A percentile compares a stretch with the other conserved stretches of the same genome.
Conservation (phyloP, 129 eudicot species). For the Saussurea involucrata region DNA sequence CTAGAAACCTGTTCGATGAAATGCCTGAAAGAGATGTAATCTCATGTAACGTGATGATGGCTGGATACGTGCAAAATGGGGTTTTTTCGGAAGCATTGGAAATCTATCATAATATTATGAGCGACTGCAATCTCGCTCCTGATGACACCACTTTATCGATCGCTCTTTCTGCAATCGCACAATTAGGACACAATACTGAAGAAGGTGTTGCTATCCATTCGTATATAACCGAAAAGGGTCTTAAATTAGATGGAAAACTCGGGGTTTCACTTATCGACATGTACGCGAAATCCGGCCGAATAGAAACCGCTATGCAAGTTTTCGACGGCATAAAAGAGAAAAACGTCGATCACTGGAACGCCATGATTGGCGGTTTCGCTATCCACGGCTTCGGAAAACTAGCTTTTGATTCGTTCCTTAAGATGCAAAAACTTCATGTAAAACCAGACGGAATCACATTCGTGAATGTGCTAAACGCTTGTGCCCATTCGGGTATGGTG, state of each 20-base stretch:
- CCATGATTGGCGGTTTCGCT: constrained; percentile 78
- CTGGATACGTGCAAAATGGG: constrained; percentile 63
- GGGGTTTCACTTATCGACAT: constrained; percentile 75
- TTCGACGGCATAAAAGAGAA: constrained; percentile 41
- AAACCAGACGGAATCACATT: constrained; percentile 66
- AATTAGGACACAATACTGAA: constrained; percentile 38
- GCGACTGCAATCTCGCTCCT: constrained; percentile 35
- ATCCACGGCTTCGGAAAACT: constrained; percentile 62
- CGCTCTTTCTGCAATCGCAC: constrained; percentile 66
- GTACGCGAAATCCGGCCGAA: constrained; percentile 75
- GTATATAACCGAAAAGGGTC: constrained; percentile 33
- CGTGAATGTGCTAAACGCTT: constrained; percentile 59
- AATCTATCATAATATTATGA: constrained; percentile 42
- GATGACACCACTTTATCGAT: constrained; percentile 47
- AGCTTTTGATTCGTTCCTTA: constrained; percentile 58
- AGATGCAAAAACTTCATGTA: constrained; percentile 43
- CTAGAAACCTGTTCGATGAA: constrained; percentile 58
- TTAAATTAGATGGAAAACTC: constrained; percentile 42
- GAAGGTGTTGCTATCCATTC: constrained; percentile 53
- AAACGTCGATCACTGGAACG: constrained; percentile 71
- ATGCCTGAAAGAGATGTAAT: constrained; percentile 66
- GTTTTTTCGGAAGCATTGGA: constrained; percentile 43
- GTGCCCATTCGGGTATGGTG: constrained; percentile 72
- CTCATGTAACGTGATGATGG: constrained; percentile 76
- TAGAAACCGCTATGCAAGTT: constrained; percentile 50